Conservation (phyloP, 257 asterid genomes). For the Solanum sparsipilum region DNA sequence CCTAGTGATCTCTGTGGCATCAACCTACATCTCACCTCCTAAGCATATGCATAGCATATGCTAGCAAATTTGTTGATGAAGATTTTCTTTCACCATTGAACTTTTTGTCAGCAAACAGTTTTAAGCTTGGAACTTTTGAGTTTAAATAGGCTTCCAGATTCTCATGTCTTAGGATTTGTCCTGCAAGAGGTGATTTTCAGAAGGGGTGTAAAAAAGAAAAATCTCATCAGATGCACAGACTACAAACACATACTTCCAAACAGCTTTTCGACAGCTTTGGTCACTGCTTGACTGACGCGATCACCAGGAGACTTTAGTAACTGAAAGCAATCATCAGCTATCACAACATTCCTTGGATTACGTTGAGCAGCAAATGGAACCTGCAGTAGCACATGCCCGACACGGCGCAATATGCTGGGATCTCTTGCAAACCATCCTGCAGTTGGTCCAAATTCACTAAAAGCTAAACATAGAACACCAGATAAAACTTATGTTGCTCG, state of each 20-base stretch:
- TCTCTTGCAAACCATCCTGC: constrained; percentile 97
- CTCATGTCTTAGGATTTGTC: constrained; percentile 82
- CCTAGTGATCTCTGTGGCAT: not conserved
- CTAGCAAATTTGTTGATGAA: constrained; percentile 40
- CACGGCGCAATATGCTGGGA: constrained; percentile 73
- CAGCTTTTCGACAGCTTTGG: constrained; percentile 63
- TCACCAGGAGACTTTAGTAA: constrained; percentile 46
- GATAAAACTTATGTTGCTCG: not conserved
- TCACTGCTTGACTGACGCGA: constrained; percentile 45
- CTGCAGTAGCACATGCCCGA: constrained; percentile 86
- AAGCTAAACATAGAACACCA: not conserved
- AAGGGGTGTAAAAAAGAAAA: constrained; percentile 6
- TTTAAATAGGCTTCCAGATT: constrained; percentile 63
- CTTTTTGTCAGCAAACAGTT: constrained; percentile 26
- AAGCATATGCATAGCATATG: constrained; percentile 51
- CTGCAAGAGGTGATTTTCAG: constrained; percentile 40
- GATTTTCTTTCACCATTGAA: constrained; percentile 45
- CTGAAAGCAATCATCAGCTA: constrained; percentile 83
- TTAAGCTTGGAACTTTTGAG: constrained; percentile 74
- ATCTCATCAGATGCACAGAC: not conserved
- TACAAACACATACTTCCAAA: constrained; percentile 64
- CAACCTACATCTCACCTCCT: constrained; percentile 49
- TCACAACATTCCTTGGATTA: constrained; percentile 62
- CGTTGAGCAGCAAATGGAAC: constrained; percentile 61
- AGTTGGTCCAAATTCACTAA: not conserved